Evolutionary conservation across 768 basidiomycete species (phyloP), one percentile per base, ranked within the genome.

Genomic region (Phaffia australis): DNA sequence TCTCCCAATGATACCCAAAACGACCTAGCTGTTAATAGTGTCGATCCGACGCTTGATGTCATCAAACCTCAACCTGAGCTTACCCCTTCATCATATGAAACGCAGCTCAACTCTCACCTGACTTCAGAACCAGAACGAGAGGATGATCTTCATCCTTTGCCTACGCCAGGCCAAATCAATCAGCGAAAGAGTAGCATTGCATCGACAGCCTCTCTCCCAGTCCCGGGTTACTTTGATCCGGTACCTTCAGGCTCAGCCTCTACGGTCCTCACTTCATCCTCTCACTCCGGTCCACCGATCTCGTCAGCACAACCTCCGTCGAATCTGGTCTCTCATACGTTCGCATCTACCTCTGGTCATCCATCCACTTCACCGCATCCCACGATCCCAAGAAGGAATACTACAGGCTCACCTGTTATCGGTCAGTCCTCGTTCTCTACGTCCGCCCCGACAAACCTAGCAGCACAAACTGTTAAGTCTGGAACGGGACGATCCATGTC

Each of bases 61-160:
- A 27, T 25, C 8, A 51, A 61, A 29, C 6, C 35, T 42, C 6
- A 42, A 11, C 35, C 35, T 42, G 49, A 23, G 19, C 23, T 25
- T 15, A 51, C 35, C 0, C 21, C 47, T 0, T 61, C 60, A 6
- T 19, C 60, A 27, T 18, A 35, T 25, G 63, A 64, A 47, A 23
- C 52, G 11, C 35, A 42, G 35, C 11, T 42, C 11, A 42, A 42
- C 11, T 42, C 35, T 42, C 11, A 4, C 35, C 35, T 42, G 35
- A 42, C 35, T 11, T 42, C 35, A 5, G 35, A 42, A 42, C 35
- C 35, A 42, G 35, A 42, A 42, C 35, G 35, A 42, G 35, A 42
- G 21, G 63, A 64, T 48, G 63, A 51, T 46, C 63, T 64, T 6
- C 52, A 54, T 18, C 63, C 63, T 29, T 54, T 64, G 27, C 63